phyloP scores from a whole-genome alignment of 2,329 filamentous ascomycete species.

The Colletotrichum liaoningense region DNA sequence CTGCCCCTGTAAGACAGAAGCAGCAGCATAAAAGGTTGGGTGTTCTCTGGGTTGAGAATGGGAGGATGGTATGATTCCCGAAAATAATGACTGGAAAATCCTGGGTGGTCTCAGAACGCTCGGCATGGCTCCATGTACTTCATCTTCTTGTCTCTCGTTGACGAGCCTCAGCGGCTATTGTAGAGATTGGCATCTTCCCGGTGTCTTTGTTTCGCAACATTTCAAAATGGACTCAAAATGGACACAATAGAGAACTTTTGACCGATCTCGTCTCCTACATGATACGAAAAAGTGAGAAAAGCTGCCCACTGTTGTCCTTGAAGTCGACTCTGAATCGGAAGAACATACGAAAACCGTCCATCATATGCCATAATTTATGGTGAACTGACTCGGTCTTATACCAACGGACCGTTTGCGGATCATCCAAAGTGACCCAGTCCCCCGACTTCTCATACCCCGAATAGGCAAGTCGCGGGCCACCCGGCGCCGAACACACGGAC shows the following conservation, averaged over 20 bases:
- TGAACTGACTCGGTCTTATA: background rate
- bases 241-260: background rate
- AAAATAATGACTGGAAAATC: background rate
- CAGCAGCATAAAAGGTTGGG: too few species aligned
- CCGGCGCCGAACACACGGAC: slow-evolving; percentile 11
- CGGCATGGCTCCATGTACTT: background rate
- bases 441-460: background rate
- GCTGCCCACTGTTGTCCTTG: too few species aligned
- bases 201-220: slow-evolving; percentile 1
- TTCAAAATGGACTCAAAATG: background rate
- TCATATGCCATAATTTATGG: background rate
- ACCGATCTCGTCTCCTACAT: background rate
- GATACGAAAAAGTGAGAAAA: too few species aligned
- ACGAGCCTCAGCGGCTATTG: slow-evolving; percentile 12
- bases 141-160: slow-evolving; percentile 26
- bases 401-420: background rate
- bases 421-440: background rate
- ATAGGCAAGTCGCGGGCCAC: slow-evolving; percentile 26
- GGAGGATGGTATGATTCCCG: slow-evolving; percentile 23
- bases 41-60: background rate
- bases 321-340: too few species aligned
- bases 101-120: background rate
- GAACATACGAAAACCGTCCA: background rate
- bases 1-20: slow-evolving; percentile 15
- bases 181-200: background rate